Evolutionary conservation across 2,329 filamentous ascomycete species (phyloP), one percentile per base, ranked within the genome.

Genomic region (Calonectria pseudoturangicola): DNA sequence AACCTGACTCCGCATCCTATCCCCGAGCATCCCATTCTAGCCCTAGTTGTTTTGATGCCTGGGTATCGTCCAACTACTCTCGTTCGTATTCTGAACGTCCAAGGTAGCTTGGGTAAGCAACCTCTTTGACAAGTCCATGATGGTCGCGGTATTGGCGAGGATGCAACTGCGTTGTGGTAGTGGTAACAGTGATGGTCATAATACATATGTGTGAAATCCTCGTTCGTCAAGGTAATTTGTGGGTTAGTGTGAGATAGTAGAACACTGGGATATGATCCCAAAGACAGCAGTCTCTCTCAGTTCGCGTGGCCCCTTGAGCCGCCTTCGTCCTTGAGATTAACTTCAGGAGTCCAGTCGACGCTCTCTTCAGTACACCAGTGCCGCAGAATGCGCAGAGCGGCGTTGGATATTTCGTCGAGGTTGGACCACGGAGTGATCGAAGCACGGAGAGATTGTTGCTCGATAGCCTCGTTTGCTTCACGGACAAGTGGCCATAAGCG

Each of bases 271-370:
- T 48, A 63, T 30, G 10, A 33, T 67, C 54, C 25, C 45, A 47
- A 45, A 30, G n/a, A 39, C 25, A 15, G 39, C 30, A 25, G 13
- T n/a, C 12, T 39, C 21, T 8, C 67, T 66, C 43, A 67, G 54
- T 45, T 67, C 33, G 36, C 21, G 47, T 64, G 54, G n/a, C 12
- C 33, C 36, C 47, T 47, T 4, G 69, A 54, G 21, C 54, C 39
- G 15, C 13, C 15, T 15, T 69, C 58, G 36, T 65, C 80, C 50
- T 72, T 77, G 15, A 81, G 72, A 18, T 75, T 76, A 30, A 86
- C 79, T 75, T 85, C 82, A 1, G 86, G 83, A n/a, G 79, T 77
- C 88, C 88, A 90, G 21, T 84, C 80, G n/a, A 89, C 84, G 6
- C 80, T 79, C 71, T 89, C 86, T 3, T 85, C 83, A 10, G 83